A percentile compares a stretch with the other conserved stretches of the same genome.
These are phyloP conservation scores for Pestalotiopsis sp. DNA, from an alignment of 2,329 filamentous ascomycete species.

Conservation along the genomic window DNA sequence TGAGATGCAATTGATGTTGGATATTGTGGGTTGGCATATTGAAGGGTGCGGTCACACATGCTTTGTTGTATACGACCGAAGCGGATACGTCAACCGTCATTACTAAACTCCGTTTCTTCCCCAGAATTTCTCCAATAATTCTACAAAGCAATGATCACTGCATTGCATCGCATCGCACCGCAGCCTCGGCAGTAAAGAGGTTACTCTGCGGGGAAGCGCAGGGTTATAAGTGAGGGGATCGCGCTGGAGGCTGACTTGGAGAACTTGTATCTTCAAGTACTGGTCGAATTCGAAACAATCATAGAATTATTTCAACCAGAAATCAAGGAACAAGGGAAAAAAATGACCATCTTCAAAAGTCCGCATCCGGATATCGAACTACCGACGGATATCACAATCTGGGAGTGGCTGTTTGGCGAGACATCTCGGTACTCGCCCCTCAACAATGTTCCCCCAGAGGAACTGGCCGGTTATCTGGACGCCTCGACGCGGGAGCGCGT, in stretches of 20 bases:
- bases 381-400: conserved; percentile 23
- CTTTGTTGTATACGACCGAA: too few relatives aligned
- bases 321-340: background rate
- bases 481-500: conserved; percentile 61
- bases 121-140: background rate
- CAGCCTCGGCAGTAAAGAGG: background rate
- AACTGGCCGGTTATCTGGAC: conserved; percentile 40
- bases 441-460: conserved; percentile 22
- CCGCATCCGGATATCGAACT: conserved; percentile 1
- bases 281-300: background rate
- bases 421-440: conserved; percentile 23
- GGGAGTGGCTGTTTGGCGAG: conserved; percentile 27
- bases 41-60: too few relatives aligned
- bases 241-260: background rate
- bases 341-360: conserved; percentile 3
- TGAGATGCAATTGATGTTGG: too few relatives aligned
- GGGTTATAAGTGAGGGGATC: conserved; percentile 9
- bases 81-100: too few relatives aligned
- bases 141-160: background rate
- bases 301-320: background rate
- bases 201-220: conserved; percentile 1
- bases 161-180: background rate
- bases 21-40: too few relatives aligned
- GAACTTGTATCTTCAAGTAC: background rate
- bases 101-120: background rate